phyloP scores from a whole-genome alignment of 805 yeast species.

The Lachancea dasiensis region DNA sequence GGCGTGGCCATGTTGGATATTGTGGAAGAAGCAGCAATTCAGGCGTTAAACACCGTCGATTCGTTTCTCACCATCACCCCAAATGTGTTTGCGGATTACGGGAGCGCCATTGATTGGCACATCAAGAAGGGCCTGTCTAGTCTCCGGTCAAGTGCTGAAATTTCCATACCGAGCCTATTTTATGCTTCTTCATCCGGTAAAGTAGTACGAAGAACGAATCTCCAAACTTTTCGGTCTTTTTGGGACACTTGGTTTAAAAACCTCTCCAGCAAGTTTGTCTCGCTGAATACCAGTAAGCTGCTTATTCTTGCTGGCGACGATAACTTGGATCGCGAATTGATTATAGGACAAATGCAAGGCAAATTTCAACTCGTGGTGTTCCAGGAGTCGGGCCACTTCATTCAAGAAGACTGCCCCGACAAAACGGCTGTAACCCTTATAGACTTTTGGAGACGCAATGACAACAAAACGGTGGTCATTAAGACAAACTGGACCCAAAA shows the following conservation, averaged over 20 bases:
- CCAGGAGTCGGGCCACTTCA: constrained; percentile 79
- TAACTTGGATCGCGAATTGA: constrained; percentile 73
- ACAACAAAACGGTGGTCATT: constrained; percentile 30
- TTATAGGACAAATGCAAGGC: constrained; percentile 98
- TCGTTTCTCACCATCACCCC: constrained; percentile 66
- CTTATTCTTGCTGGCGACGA: constrained; percentile 86
- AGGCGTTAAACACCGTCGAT: constrained; percentile 62
- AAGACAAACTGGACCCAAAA: constrained; percentile 35
- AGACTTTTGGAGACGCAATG: constrained; percentile 43
- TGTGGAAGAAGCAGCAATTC: constrained; percentile 86
- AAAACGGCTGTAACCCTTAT: constrained; percentile 53
- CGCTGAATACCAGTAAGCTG: constrained; percentile 54
- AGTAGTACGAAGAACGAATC: constrained; percentile 58
- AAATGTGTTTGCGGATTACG: constrained; percentile 41
- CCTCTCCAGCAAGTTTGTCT: constrained; percentile 50
- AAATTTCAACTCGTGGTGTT: constrained; percentile 84
- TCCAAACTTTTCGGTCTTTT: constrained; percentile 51
- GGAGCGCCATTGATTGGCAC: constrained; percentile 80
- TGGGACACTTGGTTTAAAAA: constrained; percentile 84
- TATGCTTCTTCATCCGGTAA: constrained; percentile 19
- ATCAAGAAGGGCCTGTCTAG: constrained; percentile 48
- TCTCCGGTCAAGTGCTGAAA: constrained; percentile 53
- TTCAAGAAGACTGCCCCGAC: constrained; percentile 86
- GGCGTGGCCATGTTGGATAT: constrained; percentile 85
- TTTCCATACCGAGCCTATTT: constrained; percentile 75